Base-by-base conservation (phyloP, 352 stramenopile species). In the Blastocystis sp. region DNA sequence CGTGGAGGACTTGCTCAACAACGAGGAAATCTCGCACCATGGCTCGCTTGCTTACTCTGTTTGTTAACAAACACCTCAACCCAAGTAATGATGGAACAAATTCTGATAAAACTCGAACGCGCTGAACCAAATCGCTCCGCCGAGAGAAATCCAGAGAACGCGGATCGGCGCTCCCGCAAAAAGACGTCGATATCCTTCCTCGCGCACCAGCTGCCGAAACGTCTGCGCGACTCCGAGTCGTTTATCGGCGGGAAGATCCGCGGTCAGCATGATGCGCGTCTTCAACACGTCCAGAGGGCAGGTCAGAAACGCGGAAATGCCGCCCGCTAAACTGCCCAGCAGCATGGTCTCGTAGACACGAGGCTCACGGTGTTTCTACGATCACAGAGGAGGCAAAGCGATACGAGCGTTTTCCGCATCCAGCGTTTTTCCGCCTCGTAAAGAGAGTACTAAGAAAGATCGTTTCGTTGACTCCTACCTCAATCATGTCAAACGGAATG, bases 401-500 rank as follows among this genome's bases (percentile, higher is more conserved):
- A 11, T 53, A 78, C 51, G 27, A n/a, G 36, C 29, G 18, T 56
- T 27, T 75, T 16, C 7, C 21, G 27, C 7, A 69, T 75, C n/a
- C 27, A 54, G 8, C 73, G 54, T 46, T 84, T 84, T 40, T 73
- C 54, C 24, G 46, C 32, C 48, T 84, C 73, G 44, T 84, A 84
- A 42, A 84, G 24, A 27, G 64, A 53, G 27, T 71, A 84, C 73
- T 84, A 84, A 27, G 21, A 42, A 18, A 49, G 40, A 71, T 49
- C 24, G 32, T 40, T 56, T 14, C 14, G 36, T n/a, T 42, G 8
- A 24, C 16, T 46, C 11, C 36, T 84, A 84, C 73, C 40, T 84
- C 73, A 24, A 84, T 84, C 16, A 69, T 44, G 75, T 84, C 73
- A 72, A 84, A 84, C 11, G 73, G 73, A 40, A 84, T 84, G 21